Evolutionary conservation across 2,329 filamentous ascomycete genomes (phyloP).

Genomic region (Colletotrichum eleusines): DNA sequence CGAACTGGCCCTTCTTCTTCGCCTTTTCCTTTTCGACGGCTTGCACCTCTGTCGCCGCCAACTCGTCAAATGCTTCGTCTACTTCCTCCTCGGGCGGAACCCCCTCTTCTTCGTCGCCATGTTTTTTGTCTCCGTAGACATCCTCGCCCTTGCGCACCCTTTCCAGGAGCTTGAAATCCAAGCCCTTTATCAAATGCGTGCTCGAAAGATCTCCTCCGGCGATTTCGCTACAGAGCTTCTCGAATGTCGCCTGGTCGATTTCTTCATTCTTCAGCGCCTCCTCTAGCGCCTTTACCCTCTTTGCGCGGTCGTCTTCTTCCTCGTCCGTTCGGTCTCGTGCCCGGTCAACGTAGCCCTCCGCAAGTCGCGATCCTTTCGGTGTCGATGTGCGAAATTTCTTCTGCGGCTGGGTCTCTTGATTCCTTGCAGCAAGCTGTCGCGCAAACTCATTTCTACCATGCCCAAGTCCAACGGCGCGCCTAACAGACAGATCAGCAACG

Average conservation of each 20-base stretch:
- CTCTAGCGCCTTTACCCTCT: conserved; percentile 82
- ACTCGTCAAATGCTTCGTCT: conserved; percentile 74
- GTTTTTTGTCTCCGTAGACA: conserved; percentile 60
- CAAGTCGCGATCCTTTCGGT: conserved; percentile 86
- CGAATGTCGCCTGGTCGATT: conserved; percentile 84
- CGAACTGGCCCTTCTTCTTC: conserved; percentile 73
- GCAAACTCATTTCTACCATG: conserved; percentile 77
- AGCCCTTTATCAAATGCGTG: conserved; percentile 90
- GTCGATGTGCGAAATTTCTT: conserved; percentile 84
- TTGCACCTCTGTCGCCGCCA: conserved; percentile 67
- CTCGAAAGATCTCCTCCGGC: conserved; percentile 83
- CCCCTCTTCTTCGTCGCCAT: conserved; percentile 48
- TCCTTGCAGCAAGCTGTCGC: conserved; percentile 83
- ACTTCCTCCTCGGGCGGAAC: conserved; percentile 57
- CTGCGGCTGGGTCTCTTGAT: conserved; percentile 63
- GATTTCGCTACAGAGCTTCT: conserved; percentile 79
- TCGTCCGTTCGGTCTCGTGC: conserved; percentile 72
- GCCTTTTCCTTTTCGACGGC: conserved; percentile 63
- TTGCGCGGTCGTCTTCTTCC: conserved; percentile 66
- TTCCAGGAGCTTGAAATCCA: conserved; percentile 86
- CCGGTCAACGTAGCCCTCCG: conserved; percentile 86
- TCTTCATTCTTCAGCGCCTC: conserved; percentile 85
- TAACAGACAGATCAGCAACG: conserved; percentile 52
- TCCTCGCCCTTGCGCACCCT: conserved; percentile 77
- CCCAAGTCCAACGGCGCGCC: conserved; percentile 71